phyloP scores from a whole-genome alignment of 495 filamentous ascomycete genomes.

The Bacidia gigantensis region DNA sequence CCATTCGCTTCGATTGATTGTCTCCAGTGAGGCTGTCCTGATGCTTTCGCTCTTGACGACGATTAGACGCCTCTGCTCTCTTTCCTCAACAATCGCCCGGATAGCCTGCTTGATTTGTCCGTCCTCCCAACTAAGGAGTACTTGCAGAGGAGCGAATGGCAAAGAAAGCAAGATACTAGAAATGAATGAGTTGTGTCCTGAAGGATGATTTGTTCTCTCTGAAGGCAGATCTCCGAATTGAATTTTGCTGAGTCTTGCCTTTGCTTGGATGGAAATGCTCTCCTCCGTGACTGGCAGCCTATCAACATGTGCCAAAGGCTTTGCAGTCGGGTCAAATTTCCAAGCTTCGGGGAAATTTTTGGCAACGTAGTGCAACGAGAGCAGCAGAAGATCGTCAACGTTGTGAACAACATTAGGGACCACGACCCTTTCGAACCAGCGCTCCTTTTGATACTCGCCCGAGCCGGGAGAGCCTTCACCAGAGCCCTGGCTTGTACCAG shows the following conservation, averaged over 20 bases:
- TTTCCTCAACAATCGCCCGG: slow-evolving; percentile 40
- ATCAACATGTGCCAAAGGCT: slow-evolving; percentile 16
- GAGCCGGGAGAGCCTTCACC: neutral
- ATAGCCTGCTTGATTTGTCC: slow-evolving; percentile 32
- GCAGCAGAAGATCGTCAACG: slow-evolving; percentile 25
- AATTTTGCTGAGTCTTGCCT: slow-evolving; percentile 44
- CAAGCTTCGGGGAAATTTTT: slow-evolving; percentile 19
- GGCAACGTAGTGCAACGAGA: slow-evolving; percentile 16
- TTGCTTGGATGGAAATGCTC: slow-evolving; percentile 21
- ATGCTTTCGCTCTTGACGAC: slow-evolving; percentile 7
- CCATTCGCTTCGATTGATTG: slow-evolving; percentile 9
- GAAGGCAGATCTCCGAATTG: slow-evolving; percentile 50
- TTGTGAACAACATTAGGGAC: neutral
- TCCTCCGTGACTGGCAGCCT: slow-evolving; percentile 23
- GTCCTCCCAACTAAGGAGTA: slow-evolving; percentile 39
- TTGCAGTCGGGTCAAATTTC: slow-evolving; percentile 23
- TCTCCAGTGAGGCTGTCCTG: neutral
- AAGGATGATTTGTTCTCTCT: slow-evolving; percentile 24
- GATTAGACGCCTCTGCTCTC: slow-evolving; percentile 30
- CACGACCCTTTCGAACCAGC: neutral
- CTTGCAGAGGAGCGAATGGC: slow-evolving; percentile 45
- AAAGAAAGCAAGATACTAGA: slow-evolving; percentile 52
- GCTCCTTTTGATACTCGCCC: neutral
- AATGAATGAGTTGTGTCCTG: slow-evolving; percentile 28
- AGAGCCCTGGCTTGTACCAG: slow-evolving; percentile 25